Evolutionary conservation across 2,329 filamentous ascomycete genomes (phyloP).

Genomic region (Trichoderma sp.): DNA sequence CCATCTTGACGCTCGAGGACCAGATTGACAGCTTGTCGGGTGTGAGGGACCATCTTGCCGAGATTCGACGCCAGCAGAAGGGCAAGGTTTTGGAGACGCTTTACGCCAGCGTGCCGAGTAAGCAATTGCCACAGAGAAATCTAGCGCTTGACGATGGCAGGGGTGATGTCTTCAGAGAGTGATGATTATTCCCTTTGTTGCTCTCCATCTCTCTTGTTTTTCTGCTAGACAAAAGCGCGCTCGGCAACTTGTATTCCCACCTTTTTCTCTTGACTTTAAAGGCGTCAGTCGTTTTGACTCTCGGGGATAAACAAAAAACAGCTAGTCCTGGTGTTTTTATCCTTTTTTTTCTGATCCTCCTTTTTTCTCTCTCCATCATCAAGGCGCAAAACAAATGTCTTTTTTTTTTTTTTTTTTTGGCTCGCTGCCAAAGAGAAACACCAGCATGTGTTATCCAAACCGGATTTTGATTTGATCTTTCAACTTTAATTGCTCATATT

Average conservation of each 20-base stretch:
- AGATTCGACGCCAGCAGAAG: constrained; percentile 78
- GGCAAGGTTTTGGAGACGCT: constrained; percentile 79
- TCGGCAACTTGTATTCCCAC: background rate
- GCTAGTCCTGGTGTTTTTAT: background rate
- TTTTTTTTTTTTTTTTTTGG: background rate
- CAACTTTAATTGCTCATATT: background rate
- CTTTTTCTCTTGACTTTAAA: background rate
- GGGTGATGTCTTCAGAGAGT: constrained; percentile 19
- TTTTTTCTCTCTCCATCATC: background rate
- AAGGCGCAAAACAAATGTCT: constrained; percentile 3
- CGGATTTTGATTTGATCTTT: background rate
- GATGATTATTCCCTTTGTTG: background rate
- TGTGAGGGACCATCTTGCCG: constrained; percentile 76
- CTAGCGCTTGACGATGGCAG: constrained; percentile 22
- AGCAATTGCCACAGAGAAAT: constrained; percentile 12
- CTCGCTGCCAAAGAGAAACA: background rate
- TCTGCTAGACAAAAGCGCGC: background rate
- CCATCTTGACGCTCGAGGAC: constrained; percentile 76
- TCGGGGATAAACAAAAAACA: constrained; percentile 12
- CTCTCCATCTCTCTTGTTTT: background rate
- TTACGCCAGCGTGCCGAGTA: constrained; percentile 57
- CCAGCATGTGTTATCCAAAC: constrained; percentile 11
- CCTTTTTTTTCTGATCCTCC: background rate
- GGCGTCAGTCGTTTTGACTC: constrained; percentile 5
- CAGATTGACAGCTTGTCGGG: constrained; percentile 83